Conservation (phyloP, 192 early-diverging fungal genomes). For the Coemansia sp. region DNA sequence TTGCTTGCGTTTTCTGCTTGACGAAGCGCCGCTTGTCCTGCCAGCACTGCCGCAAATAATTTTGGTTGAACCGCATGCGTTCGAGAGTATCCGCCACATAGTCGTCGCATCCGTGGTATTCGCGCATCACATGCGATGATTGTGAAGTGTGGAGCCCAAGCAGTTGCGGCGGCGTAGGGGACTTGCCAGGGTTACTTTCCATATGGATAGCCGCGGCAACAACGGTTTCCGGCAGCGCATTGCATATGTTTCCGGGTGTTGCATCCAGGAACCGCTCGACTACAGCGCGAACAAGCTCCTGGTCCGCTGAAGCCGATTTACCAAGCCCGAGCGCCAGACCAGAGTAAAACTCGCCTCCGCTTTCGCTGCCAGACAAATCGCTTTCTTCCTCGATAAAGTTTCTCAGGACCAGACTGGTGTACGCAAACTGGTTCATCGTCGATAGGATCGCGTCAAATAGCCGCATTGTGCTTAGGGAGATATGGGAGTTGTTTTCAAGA, state of each 20-base stretch:
- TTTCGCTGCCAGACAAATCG: background rate
- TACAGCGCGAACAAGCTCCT: constrained; percentile 47
- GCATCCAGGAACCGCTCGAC: constrained; percentile 51
- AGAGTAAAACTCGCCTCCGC: constrained; percentile 11
- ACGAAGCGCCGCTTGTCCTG: constrained; percentile 1
- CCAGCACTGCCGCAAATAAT: constrained; percentile 15
- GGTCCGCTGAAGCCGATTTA: constrained; percentile 33
- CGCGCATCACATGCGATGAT: constrained; percentile 26
- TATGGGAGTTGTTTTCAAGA: constrained; percentile 41
- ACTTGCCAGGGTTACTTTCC: constrained; percentile 2
- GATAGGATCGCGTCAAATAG: constrained; percentile 63
- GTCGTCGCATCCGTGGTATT: constrained; percentile 42
- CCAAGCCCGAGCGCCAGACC: constrained; percentile 39
- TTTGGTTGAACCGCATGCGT: constrained; percentile 14
- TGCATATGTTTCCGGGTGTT: constrained; percentile 27
- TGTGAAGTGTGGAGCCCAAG: constrained; percentile 4
- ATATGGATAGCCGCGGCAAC: constrained; percentile 29
- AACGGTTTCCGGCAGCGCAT: constrained; percentile 40
- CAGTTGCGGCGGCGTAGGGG: constrained; percentile 4
- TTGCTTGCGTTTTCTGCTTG: background rate
- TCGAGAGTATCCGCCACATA: constrained; percentile 35
- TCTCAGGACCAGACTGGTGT: constrained; percentile 58
- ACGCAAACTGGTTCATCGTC: constrained; percentile 63
- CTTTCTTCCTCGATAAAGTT: constrained; percentile 41
- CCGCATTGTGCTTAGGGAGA: constrained; percentile 58